Conservation (phyloP, 2,329 filamentous ascomycete species). For the Fusarium equiseti region DNA sequence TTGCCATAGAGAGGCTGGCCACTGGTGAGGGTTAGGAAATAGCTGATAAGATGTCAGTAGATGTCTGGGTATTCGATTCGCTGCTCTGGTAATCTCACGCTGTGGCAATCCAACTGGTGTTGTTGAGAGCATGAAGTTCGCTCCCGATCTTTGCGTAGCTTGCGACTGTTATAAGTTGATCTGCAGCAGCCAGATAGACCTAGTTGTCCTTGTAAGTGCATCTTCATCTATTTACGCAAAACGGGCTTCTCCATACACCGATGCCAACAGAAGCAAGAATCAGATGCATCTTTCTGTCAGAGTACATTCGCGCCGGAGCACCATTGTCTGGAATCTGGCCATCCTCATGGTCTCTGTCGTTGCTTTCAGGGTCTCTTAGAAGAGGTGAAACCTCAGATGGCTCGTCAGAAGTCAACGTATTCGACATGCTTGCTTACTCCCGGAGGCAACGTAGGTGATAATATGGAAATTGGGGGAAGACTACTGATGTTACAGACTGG, state of each 20-base stretch:
- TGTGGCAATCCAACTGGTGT: slow-evolving; percentile 79
- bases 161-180: slow-evolving; percentile 83
- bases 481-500: not conserved
- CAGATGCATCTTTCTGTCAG: slow-evolving; percentile 54
- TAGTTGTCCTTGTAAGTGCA: slow-evolving; percentile 47
- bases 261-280: slow-evolving; percentile 56
- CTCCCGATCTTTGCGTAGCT: slow-evolving; percentile 83
- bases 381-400: slow-evolving; percentile 48
- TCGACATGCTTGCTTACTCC: slow-evolving; percentile 27
- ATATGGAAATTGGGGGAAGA: not conserved
- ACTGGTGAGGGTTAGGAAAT: slow-evolving; percentile 79
- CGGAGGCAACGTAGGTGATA: not conserved
- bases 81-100: slow-evolving; percentile 48
- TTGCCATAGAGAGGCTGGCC: slow-evolving; percentile 82
- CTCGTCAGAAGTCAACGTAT: not conserved
- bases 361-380: slow-evolving; percentile 29
- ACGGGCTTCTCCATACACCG: slow-evolving; percentile 45
- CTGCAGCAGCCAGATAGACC: slow-evolving; percentile 79
- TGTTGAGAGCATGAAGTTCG: slow-evolving; percentile 79
- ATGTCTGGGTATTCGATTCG: not conserved
- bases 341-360: slow-evolving; percentile 30
- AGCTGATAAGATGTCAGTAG: slow-evolving; percentile 55
- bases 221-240: not conserved
- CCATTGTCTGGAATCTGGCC: slow-evolving; percentile 1
- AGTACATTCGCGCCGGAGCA: slow-evolving; percentile 11